phyloP scores from a whole-genome alignment of 192 early-diverging fungal species.

The Coemansia sp. region DNA sequence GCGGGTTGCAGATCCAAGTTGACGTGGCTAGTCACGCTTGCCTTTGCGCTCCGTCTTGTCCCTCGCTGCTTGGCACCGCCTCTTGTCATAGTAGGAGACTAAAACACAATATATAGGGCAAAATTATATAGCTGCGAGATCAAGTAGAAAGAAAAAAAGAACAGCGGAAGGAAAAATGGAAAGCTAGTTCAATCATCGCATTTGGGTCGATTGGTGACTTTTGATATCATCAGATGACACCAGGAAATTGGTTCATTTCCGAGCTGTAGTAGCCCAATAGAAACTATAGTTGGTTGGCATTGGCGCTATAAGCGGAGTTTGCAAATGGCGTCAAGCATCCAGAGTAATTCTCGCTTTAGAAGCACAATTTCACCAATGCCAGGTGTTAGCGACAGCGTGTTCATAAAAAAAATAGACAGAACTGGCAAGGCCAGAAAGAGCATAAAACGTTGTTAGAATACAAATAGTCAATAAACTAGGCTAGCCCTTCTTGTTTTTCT shows the following conservation, averaged over 20 bases:
- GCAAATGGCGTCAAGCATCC: no score
- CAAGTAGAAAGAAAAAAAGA: background rate
- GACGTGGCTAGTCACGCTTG: background rate
- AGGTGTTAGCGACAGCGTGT: no score
- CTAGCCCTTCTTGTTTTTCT: constrained; percentile 6
- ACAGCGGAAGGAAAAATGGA: no score
- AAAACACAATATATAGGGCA: background rate
- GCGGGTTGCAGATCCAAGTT: background rate
- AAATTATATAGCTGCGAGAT: background rate
- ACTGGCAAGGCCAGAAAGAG: background rate
- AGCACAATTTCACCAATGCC: no score
- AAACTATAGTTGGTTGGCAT: no score
- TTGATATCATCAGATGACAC: no score
- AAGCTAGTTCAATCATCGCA: no score
- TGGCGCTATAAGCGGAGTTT: no score
- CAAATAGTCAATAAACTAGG: background rate
- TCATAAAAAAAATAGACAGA: background rate
- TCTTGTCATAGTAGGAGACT: background rate
- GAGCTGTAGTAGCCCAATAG: no score
- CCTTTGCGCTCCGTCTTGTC: background rate
- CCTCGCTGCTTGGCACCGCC: background rate
- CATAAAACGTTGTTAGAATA: background rate
- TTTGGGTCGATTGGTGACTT: no score
- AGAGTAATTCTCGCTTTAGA: no score
- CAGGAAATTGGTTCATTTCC: no score